Evolutionary conservation across 192 early-diverging fungal genomes (phyloP).

Genomic region (Coemansia sp.): DNA sequence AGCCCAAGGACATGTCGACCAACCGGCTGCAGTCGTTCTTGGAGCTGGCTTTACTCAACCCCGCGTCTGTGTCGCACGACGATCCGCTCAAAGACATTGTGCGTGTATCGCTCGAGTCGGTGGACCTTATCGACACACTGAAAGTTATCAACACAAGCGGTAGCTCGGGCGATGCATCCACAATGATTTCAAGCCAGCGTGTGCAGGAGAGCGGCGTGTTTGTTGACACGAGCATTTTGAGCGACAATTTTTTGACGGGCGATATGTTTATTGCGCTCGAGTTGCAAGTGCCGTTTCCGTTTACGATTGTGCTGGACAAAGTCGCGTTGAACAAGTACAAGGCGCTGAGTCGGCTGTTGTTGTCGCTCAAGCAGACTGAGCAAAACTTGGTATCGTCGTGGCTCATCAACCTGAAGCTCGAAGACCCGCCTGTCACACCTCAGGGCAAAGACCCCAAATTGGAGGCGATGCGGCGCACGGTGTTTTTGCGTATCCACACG

Average conservation of each 20-base stretch:
- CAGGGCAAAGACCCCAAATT: slow-evolving; percentile 34
- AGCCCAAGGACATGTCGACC: slow-evolving; percentile 58
- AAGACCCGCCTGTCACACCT: slow-evolving; percentile 35
- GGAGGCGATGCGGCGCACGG: slow-evolving; percentile 56
- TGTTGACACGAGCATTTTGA: slow-evolving; percentile 17
- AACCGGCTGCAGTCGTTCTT: slow-evolving; percentile 79
- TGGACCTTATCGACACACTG: slow-evolving; percentile 58
- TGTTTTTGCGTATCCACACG: slow-evolving; percentile 65
- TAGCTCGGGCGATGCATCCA: background rate
- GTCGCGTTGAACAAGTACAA: slow-evolving; percentile 88
- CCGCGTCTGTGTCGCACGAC: slow-evolving; percentile 74
- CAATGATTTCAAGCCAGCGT: slow-evolving; percentile 4
- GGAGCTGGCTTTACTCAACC: slow-evolving; percentile 85
- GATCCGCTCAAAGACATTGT: slow-evolving; percentile 88
- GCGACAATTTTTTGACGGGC: slow-evolving; percentile 55
- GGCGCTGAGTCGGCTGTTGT: slow-evolving; percentile 81
- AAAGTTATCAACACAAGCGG: slow-evolving; percentile 17
- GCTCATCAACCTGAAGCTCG: slow-evolving; percentile 54
- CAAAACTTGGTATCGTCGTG: slow-evolving; percentile 75
- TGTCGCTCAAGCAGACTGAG: slow-evolving; percentile 88
- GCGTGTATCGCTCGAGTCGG: slow-evolving; percentile 72
- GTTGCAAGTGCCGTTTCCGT: slow-evolving; percentile 84
- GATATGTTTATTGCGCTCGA: slow-evolving; percentile 79
- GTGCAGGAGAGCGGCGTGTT: slow-evolving; percentile 5
- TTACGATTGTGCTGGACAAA: slow-evolving; percentile 83